Percentiles rank a stretch among this genome's conserved stretches.
These are phyloP conservation scores for Scleroderma bovista DNA, from an alignment of 768 basidiomycete species.

Conservation along the genomic window DNA sequence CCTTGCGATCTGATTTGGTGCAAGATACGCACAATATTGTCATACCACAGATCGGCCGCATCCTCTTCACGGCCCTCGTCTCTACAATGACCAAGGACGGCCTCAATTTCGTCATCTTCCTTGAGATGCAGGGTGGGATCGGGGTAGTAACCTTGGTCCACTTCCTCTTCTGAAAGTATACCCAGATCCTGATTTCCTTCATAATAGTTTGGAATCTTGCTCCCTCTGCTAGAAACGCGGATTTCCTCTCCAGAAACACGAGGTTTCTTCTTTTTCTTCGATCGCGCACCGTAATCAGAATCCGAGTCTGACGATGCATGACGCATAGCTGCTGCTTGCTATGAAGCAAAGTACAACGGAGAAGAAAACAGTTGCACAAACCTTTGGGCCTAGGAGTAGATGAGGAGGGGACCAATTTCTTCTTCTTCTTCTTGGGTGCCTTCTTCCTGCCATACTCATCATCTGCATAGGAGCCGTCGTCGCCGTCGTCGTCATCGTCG, in stretches of 20 bases:
- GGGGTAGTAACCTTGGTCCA: constrained; percentile 47
- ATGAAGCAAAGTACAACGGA: constrained; percentile 5
- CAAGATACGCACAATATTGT: constrained; percentile 64
- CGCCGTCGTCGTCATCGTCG: constrained; percentile 55
- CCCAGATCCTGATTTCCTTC: constrained; percentile 76
- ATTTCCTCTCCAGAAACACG: constrained; percentile 59
- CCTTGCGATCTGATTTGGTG: not conserved
- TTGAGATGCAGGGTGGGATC: constrained; percentile 46
- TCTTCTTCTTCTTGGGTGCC: constrained; percentile 63
- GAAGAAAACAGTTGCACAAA: constrained; percentile 23
- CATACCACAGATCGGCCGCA: constrained; percentile 75
- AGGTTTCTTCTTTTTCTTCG: constrained; percentile 80
- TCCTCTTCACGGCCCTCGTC: constrained; percentile 79
- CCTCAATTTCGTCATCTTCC: constrained; percentile 88
- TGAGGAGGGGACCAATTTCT: constrained; percentile 35
- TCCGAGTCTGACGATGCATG: constrained; percentile 71
- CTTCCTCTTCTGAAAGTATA: constrained; percentile 56
- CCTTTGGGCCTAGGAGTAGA: constrained; percentile 54
- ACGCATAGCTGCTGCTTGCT: constrained; percentile 35
- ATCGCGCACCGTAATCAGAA: constrained; percentile 80
- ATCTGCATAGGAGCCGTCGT: constrained; percentile 75
- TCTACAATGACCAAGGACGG: constrained; percentile 79
- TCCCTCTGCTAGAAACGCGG: constrained; percentile 70
- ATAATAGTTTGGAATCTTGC: constrained; percentile 78
- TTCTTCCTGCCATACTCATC: constrained; percentile 73